These are phyloP conservation scores for Linum usitatissimum DNA, from an alignment of 345 rosid species.

Conservation along the genomic window DNA sequence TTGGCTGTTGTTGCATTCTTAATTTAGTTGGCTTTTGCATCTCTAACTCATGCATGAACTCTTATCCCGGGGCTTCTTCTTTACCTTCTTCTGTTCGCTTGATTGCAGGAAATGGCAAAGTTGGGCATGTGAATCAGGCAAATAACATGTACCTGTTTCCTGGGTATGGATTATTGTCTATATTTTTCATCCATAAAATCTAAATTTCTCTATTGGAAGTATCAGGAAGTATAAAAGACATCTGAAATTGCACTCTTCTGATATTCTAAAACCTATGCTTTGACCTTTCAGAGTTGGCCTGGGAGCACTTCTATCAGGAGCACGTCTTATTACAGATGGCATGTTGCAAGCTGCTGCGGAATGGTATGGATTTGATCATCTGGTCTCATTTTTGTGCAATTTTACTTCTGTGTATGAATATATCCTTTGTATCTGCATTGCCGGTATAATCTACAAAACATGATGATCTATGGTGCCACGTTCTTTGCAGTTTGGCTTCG, in stretches of 20 bases:
- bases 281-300: slow-evolving; percentile 60
- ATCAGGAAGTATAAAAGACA: no score
- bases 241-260: no score
- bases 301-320: slow-evolving; percentile 82
- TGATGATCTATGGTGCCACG: background rate
- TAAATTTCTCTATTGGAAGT: background rate
- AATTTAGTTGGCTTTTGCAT: background rate
- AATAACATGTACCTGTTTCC: slow-evolving; percentile 99
- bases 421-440: background rate
- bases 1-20: background rate
- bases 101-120: slow-evolving; percentile 67
- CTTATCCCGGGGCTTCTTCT: background rate
- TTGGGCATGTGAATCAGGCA: slow-evolving; percentile 94
- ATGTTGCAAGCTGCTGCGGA: slow-evolving; percentile 92
- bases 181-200: background rate
- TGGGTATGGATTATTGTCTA: slow-evolving; percentile 45
- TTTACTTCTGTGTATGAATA: background rate
- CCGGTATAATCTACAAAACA: background rate
- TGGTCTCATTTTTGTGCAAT: background rate
- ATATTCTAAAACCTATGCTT: background rate
- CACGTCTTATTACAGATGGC: slow-evolving; percentile 64
- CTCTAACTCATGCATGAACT: background rate
- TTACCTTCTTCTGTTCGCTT: slow-evolving; percentile 6
- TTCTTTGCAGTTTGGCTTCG: slow-evolving; percentile 72
- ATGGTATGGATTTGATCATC: slow-evolving; percentile 37